Base-by-base conservation (phyloP, 2,329 filamentous ascomycete genomes). In the Hypoxylon sp. region DNA sequence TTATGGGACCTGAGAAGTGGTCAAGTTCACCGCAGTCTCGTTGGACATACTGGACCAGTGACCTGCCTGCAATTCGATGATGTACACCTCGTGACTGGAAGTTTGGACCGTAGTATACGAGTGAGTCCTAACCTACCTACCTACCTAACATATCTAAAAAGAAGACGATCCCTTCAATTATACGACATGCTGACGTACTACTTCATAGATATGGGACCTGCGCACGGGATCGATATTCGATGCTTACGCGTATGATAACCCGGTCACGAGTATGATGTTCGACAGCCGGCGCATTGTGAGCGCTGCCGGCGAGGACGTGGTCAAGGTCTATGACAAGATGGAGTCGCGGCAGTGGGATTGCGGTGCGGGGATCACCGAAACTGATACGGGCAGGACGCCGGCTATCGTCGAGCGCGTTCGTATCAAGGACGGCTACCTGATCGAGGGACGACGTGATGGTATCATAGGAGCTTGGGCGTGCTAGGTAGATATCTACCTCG, bases 291-390 rank as follows among this genome's bases (percentile, higher is more conserved):
- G 94, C 55, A 99, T 99, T 72, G 94, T 96, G 34, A 89, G 92
- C 57, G 95, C 96, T 2, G 94, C 94, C 0, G 93, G 94, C 45
- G 96, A 98, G 80, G 90, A 94, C 75, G 93, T 98, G 23, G 94
- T 96, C 74, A 99, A 99, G 82, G 92, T 99, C 65, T 99, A 98
- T 82, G 96, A 99, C 82, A 98, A 98, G 85, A 91, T 93, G 2
- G 96, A 99, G 78, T 94, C 94, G 43, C 86, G 93, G 67, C 96
- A 98, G 80, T 99, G 96, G 96, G 93, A 97, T 79, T 98, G 94
- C 80, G 96, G 96, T 58, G 90, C 93, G 2, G 95, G 94, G 36
- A 89, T 92, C 51, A 86, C 85, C 2, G 90, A 90, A 65, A 88
- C 89, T 19, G 89, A 91, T 57, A 86, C 89, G 62, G 88, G 86